Percentiles rank a stretch among this genome's conserved stretches.
These are phyloP conservation scores for Yamadazyma songkhlaensis DNA, from an alignment of 1,139 yeast genomes.

Conservation along the genomic window DNA sequence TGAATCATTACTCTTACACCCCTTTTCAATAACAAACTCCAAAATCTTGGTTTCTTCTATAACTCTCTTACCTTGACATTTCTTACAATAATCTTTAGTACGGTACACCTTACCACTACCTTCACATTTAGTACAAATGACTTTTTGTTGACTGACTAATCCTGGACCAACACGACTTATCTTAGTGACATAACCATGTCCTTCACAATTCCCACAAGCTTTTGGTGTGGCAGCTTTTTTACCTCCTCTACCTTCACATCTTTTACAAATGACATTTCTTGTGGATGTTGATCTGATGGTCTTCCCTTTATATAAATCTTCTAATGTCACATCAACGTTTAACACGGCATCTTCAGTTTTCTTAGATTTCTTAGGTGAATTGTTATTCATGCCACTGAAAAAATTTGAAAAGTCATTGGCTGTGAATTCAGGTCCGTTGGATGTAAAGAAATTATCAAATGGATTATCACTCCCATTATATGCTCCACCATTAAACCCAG, in stretches of 20 bases:
- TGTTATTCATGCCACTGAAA: slow-evolving; percentile 47
- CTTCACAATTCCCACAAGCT: slow-evolving; percentile 68
- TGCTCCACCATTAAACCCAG: slow-evolving; percentile 16
- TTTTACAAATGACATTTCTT: slow-evolving; percentile 67
- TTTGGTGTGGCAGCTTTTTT: slow-evolving; percentile 56
- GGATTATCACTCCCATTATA: slow-evolving; percentile 35
- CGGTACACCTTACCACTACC: slow-evolving; percentile 68
- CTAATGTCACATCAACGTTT: slow-evolving; percentile 62
- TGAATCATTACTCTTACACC: slow-evolving; percentile 60
- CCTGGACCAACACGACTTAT: slow-evolving; percentile 76
- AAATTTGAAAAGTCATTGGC: slow-evolving; percentile 75
- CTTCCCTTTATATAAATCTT: slow-evolving; percentile 81
- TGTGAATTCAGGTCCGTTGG: slow-evolving; percentile 32
- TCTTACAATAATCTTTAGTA: slow-evolving; percentile 71
- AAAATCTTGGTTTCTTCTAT: slow-evolving; percentile 68
- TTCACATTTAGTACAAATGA: slow-evolving; percentile 65
- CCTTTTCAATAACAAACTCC: slow-evolving; percentile 76
- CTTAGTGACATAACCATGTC: slow-evolving; percentile 63
- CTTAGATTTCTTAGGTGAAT: slow-evolving; percentile 8
- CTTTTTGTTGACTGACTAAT: slow-evolving; percentile 60
- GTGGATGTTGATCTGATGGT: slow-evolving; percentile 71
- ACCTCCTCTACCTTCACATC: slow-evolving; percentile 76
- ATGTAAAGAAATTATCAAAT: slow-evolving; percentile 37
- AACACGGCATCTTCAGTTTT: slow-evolving; percentile 67
- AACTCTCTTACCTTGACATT: slow-evolving; percentile 66